Percentiles rank a stretch among this genome's conserved stretches.
These are phyloP conservation scores for Candida coleopterorum DNA, from an alignment of 805 yeast genomes.

Conservation along the genomic window DNA sequence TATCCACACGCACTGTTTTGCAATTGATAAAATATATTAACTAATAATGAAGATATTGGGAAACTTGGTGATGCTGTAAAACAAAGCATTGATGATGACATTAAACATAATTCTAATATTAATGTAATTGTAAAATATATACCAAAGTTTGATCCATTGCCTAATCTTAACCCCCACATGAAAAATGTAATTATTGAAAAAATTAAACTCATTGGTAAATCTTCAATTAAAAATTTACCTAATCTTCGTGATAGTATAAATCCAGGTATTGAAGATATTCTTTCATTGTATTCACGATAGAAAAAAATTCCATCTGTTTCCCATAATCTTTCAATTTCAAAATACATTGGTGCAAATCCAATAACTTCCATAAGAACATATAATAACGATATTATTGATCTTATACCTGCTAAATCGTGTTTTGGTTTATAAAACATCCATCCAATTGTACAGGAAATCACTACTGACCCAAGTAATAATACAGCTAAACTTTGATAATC, in stretches of 20 bases:
- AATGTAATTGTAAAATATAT: slow-evolving; percentile 56
- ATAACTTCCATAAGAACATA: slow-evolving; percentile 36
- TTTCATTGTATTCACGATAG: slow-evolving; percentile 63
- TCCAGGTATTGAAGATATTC: slow-evolving; percentile 61
- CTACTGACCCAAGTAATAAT: slow-evolving; percentile 33
- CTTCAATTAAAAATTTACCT: slow-evolving; percentile 65
- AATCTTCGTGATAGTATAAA: slow-evolving; percentile 62
- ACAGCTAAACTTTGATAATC: slow-evolving; percentile 31
- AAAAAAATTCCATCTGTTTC: slow-evolving; percentile 31
- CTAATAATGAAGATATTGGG: slow-evolving; percentile 54
- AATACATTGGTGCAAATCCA: slow-evolving; percentile 36
- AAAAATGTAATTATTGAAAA: slow-evolving; percentile 64
- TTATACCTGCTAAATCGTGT: slow-evolving; percentile 55
- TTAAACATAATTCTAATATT: slow-evolving; percentile 52
- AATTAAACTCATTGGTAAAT: slow-evolving; percentile 54
- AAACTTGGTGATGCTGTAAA: slow-evolving; percentile 60
- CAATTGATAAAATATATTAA: slow-evolving; percentile 61
- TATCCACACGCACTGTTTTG: slow-evolving; percentile 80
- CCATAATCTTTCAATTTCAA: slow-evolving; percentile 39
- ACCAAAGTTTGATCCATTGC: slow-evolving; percentile 43
- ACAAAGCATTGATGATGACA: slow-evolving; percentile 48
- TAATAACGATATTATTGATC: slow-evolving; percentile 44
- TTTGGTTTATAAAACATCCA: slow-evolving; percentile 73
- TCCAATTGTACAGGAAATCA: slow-evolving; percentile 62
- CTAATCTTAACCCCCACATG: slow-evolving; percentile 64